phyloP scores from a whole-genome alignment of 257 asterid genomes.

The Jaltomata sinuosa region DNA sequence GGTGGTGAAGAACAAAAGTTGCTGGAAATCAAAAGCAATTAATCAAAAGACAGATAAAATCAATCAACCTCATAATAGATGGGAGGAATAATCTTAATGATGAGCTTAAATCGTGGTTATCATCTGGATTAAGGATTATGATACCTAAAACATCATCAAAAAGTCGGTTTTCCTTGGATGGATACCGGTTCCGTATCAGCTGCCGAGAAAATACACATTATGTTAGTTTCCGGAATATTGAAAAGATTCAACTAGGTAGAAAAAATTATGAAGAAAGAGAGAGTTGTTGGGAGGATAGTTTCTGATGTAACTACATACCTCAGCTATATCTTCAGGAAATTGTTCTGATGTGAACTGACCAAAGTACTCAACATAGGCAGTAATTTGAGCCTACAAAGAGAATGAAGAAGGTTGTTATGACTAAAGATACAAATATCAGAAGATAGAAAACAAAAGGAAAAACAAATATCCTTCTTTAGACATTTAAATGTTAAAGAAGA shows the following conservation, averaged over 20 bases:
- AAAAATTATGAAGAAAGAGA: background rate
- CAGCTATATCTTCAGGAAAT: slow-evolving; percentile 92
- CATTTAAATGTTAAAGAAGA: background rate
- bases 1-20: slow-evolving; percentile 93
- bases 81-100: background rate
- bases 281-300: background rate
- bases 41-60: background rate
- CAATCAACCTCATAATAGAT: background rate
- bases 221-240: background rate
- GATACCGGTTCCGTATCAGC: slow-evolving; percentile 82
- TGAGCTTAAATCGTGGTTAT: background rate
- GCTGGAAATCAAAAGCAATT: slow-evolving; percentile 44
- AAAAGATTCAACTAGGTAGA: slow-evolving; percentile 1
- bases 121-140: background rate
- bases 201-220: slow-evolving; percentile 28
- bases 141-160: slow-evolving; percentile 94
- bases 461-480: background rate
- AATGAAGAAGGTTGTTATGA: background rate
- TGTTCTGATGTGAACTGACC: slow-evolving; percentile 96
- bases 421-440: background rate
- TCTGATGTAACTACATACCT: slow-evolving; percentile 44
- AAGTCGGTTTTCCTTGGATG: slow-evolving; percentile 78
- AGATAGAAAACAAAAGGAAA: background rate
- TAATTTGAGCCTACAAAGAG: slow-evolving; percentile 59
- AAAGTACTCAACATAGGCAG: slow-evolving; percentile 90